Evolutionary conservation across 306 rosid genomes (phyloP).

Genomic region (Cyclanthera cordifolia): DNA sequence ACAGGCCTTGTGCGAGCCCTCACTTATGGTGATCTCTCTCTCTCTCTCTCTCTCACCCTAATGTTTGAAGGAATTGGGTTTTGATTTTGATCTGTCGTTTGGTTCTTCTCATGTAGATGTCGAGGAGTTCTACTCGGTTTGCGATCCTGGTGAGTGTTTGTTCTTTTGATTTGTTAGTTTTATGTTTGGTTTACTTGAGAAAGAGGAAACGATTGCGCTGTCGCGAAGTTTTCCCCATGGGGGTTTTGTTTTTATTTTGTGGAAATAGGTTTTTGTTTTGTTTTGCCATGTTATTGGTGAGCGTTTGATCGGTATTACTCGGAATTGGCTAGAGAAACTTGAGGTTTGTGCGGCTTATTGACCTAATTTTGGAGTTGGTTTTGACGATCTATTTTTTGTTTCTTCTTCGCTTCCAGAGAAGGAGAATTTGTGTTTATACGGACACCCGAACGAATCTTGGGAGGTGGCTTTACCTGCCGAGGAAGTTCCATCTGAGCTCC

Average conservation of each 20-base stretch:
- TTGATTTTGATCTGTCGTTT: background rate
- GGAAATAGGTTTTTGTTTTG: background rate
- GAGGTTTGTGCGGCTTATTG: background rate
- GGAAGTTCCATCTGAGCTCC: conserved; percentile 52
- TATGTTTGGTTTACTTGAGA: background rate
- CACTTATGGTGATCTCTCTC: conserved; percentile 31
- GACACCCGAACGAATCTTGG: conserved; percentile 45
- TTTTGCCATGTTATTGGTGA: background rate
- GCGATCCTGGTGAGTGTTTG: conserved; percentile 40
- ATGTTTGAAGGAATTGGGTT: background rate
- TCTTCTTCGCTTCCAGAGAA: conserved; percentile 23
- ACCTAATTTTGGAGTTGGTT: background rate
- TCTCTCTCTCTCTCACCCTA: background rate
- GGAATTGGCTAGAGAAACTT: background rate
- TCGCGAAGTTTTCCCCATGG: background rate
- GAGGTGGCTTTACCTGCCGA: conserved; percentile 44
- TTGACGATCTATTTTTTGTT: background rate
- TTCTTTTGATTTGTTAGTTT: background rate
- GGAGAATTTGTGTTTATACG: conserved; percentile 47
- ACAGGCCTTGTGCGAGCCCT: conserved; percentile 41
- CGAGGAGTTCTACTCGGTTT: conserved; percentile 35
- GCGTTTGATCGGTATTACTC: too few relatives aligned
- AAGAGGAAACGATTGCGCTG: background rate
- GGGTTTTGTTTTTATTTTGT: background rate
- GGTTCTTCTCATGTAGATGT: conserved; percentile 29